Evolutionary conservation across 148 eudicot genomes (phyloP).

Genomic region (Rhododendron ovatum): DNA sequence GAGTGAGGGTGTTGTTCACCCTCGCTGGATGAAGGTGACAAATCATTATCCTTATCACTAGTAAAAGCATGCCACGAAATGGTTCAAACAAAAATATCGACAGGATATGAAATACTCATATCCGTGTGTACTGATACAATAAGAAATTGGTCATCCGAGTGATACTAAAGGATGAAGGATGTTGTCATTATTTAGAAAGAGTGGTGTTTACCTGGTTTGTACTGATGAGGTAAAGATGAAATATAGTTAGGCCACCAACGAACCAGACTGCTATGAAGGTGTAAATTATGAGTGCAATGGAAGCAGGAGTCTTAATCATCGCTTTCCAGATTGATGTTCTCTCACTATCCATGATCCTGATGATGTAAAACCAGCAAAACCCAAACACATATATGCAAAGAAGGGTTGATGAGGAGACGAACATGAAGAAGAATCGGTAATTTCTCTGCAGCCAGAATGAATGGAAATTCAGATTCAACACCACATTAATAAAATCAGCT

Average conservation of each 20-base stretch:
- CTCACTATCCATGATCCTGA: constrained; percentile 32
- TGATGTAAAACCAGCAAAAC: constrained; percentile 38
- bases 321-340: constrained; percentile 40
- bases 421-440: constrained; percentile 51
- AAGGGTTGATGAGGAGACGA: constrained; percentile 42
- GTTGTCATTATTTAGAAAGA: background rate
- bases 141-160: background rate
- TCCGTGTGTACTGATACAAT: background rate
- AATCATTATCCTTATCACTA: background rate
- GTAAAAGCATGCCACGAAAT: background rate
- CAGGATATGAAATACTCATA: background rate
- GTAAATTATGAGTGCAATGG: constrained; percentile 40
- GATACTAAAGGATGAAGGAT: background rate
- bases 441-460: constrained; percentile 42
- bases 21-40: background rate
- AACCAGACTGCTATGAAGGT: constrained; percentile 46
- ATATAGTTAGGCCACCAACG: constrained; percentile 47
- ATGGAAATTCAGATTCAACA: background rate
- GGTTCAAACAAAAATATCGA: background rate
- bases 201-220: constrained; percentile 40
- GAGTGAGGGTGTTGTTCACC: background rate
- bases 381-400: constrained; percentile 38
- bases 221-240: constrained; percentile 50
- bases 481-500: background rate
- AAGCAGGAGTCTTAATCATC: constrained; percentile 44